phyloP scores from a whole-genome alignment of 345 rosid species.

The Melaleuca quinquenervia region DNA sequence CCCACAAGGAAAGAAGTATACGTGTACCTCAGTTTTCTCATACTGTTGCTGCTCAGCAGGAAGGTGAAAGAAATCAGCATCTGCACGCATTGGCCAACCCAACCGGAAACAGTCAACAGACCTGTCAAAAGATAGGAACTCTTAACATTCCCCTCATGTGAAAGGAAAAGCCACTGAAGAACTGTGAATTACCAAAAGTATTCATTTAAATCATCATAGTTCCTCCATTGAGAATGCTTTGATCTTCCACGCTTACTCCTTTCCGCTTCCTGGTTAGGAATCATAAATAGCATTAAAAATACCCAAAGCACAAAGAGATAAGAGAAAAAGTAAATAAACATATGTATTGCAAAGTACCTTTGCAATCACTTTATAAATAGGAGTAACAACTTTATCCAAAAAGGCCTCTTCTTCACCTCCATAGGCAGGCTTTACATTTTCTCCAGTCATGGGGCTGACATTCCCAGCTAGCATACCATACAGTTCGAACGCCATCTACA shows the following conservation, averaged over 20 bases:
- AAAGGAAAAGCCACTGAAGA: background rate
- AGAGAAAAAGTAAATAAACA: background rate
- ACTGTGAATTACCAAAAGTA: slow-evolving; percentile 66
- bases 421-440: slow-evolving; percentile 95
- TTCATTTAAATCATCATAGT: slow-evolving; percentile 95
- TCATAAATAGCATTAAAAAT: background rate
- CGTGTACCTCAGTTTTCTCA: slow-evolving; percentile 58
- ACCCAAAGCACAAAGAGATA: background rate
- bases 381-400: slow-evolving; percentile 84
- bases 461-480: slow-evolving; percentile 98
- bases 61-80: slow-evolving; percentile 78
- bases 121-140: slow-evolving; percentile 29
- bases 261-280: slow-evolving; percentile 68
- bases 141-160: background rate
- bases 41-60: slow-evolving; percentile 14
- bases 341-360: slow-evolving; percentile 27
- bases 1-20: background rate
- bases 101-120: slow-evolving; percentile 91
- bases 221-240: slow-evolving; percentile 99
- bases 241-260: slow-evolving; percentile 77
- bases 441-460: slow-evolving; percentile 97
- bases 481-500: slow-evolving; percentile 96
- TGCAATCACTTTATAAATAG: slow-evolving; percentile 75
- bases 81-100: slow-evolving; percentile 99
- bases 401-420: slow-evolving; percentile 98